A percentile compares a stretch with the other conserved stretches of the same genome.
phyloP scores from a whole-genome alignment of 805 yeast genomes.

The Priceomyces castillae region DNA sequence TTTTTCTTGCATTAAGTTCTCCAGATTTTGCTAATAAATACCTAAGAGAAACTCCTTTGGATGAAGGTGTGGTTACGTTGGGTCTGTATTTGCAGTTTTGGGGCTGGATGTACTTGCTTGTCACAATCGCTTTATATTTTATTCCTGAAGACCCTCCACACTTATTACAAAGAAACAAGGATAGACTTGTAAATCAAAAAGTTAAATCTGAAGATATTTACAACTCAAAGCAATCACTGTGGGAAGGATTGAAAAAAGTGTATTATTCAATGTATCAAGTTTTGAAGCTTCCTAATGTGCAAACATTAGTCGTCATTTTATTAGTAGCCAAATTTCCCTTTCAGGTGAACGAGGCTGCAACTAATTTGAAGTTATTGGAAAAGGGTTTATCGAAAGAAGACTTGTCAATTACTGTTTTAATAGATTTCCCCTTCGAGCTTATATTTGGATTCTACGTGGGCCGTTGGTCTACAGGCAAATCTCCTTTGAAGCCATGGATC shows the following conservation, averaged over 20 bases:
- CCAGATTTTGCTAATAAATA: constrained; percentile 90
- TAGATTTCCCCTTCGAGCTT: constrained; percentile 95
- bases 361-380: constrained; percentile 85
- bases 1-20: constrained; percentile 85
- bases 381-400: constrained; percentile 93
- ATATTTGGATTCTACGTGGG: constrained; percentile 95
- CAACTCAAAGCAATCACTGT: constrained; percentile 18
- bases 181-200: constrained; percentile 26
- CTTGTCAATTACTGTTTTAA: constrained; percentile 83
- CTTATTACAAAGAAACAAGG: constrained; percentile 31
- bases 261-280: constrained; percentile 67
- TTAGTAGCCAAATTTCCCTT: constrained; percentile 85
- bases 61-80: constrained; percentile 65
- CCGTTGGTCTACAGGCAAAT: constrained; percentile 80
- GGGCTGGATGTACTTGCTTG: constrained; percentile 67
- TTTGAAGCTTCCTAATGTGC: constrained; percentile 67
- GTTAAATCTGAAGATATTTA: constrained; percentile 26
- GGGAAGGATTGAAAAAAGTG: constrained; percentile 46
- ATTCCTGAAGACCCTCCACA: constrained; percentile 73
- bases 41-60: constrained; percentile 57
- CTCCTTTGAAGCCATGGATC: constrained; percentile 86
- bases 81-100: constrained; percentile 75
- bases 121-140: constrained; percentile 59
- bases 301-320: constrained; percentile 69
- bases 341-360: constrained; percentile 94